Base-by-base conservation (phyloP, 495 filamentous ascomycete genomes). In the Delitschia confertaspora region DNA sequence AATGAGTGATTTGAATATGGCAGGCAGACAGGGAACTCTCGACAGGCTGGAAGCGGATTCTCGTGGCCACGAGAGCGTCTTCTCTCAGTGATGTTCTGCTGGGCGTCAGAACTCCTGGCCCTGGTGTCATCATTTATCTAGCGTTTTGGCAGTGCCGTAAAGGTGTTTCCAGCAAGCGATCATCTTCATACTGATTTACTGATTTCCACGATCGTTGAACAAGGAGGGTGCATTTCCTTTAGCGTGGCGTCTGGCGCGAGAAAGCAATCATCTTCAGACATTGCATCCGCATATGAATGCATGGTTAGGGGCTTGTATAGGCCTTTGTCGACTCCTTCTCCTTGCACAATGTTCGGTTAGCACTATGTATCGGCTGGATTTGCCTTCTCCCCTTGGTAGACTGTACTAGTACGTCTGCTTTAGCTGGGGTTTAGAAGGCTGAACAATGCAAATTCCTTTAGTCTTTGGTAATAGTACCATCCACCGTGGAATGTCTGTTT, bases 21-120 rank as follows among this genome's bases (percentile, higher is more conserved):
- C 57, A 30, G 58, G 61, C 18, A 60, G 65, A 13, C 66, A 69
- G 37, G 60, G 47, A 31, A 56, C 64, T 36, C 62, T 54, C 45
- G 62, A 71, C 53, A 60, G 69, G n/a, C 58, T 69, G n/a, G 69
- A 71, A 50, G 69, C 62, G 29, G 68, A 71, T 40, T 45, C 57
- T 24, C 59, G 69, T 40, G 66, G 62, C 16, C 68, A 69, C 48
- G 64, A 70, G 36, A 66, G 60, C 26, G 66, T 66, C 22, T 71
- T 61, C 45, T 58, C 64, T 20, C 59, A 62, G 38, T 63, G 60
- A 19, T n/a, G n/a, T n/a, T n/a, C n/a, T n/a, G n/a, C n/a, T n/a
- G n/a, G n/a, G n/a, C n/a, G n/a, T n/a, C n/a, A n/a, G n/a, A n/a
- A n/a, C n/a, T n/a, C n/a, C n/a, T n/a, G n/a, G n/a, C n/a, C n/a